Percentiles rank a stretch among this genome's conserved stretches.
phyloP scores from a whole-genome alignment of 139 green algal species.

The Chlamydomonas incerta region DNA sequence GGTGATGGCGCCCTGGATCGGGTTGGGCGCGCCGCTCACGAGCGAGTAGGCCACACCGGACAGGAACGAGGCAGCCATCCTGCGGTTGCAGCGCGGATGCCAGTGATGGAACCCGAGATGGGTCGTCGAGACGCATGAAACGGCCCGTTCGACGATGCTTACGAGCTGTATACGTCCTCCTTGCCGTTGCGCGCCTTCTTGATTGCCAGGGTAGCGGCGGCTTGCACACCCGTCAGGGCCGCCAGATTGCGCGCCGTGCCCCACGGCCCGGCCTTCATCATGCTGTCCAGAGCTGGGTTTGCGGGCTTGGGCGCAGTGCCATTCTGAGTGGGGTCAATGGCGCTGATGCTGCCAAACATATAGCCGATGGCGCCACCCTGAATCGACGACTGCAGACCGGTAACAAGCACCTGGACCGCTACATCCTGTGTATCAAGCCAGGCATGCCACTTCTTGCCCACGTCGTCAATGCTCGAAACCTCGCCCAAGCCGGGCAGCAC shows the following conservation, averaged over 20 bases:
- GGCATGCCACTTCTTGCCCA: constrained; percentile 47
- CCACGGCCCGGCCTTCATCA: constrained; percentile 78
- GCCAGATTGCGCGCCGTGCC: constrained; percentile 92
- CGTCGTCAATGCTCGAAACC: constrained; percentile 12
- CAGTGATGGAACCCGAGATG: no score
- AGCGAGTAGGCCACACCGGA: constrained; percentile 84
- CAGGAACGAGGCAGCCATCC: constrained; percentile 85
- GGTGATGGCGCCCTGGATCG: constrained; percentile 70
- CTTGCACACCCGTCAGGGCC: constrained; percentile 94
- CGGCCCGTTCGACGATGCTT: constrained; percentile 18
- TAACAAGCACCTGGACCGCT: constrained; percentile 68
- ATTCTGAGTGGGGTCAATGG: constrained; percentile 51
- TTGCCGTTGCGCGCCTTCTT: constrained; percentile 76
- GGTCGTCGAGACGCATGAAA: background rate
- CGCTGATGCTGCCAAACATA: constrained; percentile 80
- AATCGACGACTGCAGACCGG: constrained; percentile 54
- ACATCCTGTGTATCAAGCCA: constrained; percentile 73
- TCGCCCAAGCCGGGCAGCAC: constrained; percentile 26
- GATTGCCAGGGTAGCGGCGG: constrained; percentile 77
- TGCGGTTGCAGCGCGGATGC: constrained; percentile 32
- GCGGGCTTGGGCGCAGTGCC: constrained; percentile 37
- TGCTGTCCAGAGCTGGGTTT: constrained; percentile 57
- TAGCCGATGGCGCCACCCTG: constrained; percentile 74
- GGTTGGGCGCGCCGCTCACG: constrained; percentile 72
- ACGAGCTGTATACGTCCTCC: constrained; percentile 85